A percentile compares a stretch with the other conserved stretches of the same genome.
Evolutionary conservation across 2,329 filamentous ascomycete genomes (phyloP).

Genomic region (Diaporthe eres): DNA sequence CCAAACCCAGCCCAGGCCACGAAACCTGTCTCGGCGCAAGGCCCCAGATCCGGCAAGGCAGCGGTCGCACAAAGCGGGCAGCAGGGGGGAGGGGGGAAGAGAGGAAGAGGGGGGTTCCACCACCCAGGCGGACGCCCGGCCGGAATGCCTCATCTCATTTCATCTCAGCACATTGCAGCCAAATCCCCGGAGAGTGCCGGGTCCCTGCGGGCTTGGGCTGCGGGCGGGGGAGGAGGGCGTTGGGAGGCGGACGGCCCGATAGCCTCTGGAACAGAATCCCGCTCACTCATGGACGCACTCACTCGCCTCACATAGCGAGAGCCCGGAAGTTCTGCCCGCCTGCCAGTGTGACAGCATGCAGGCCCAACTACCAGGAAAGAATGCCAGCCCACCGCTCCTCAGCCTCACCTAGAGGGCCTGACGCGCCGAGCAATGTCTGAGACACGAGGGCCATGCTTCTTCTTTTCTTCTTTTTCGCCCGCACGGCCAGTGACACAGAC

Average conservation of each 20-base stretch:
- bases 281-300: background rate
- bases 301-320: background rate
- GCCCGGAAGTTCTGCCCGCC: background rate
- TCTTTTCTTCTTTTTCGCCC: background rate
- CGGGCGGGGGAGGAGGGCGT: background rate
- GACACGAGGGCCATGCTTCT: conserved; percentile 25
- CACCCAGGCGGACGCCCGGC: background rate
- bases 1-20: background rate
- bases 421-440: background rate
- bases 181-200: background rate
- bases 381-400: background rate
- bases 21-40: conserved; percentile 32
- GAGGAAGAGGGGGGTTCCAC: background rate
- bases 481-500: conserved; percentile 8
- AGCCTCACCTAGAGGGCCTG: conserved; percentile 9
- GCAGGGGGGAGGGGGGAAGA: too few relatives aligned
- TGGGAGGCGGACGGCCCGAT: background rate
- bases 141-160: background rate
- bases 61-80: conserved; percentile 1
- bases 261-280: background rate
- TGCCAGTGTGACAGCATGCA: conserved; percentile 2
- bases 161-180: background rate
- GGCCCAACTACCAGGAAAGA: background rate
- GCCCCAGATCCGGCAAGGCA: conserved; percentile 23
- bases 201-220: background rate